Evolutionary conservation across 2,329 filamentous ascomycete species (phyloP).

Genomic region (Allantophomopsis lycopodina): DNA sequence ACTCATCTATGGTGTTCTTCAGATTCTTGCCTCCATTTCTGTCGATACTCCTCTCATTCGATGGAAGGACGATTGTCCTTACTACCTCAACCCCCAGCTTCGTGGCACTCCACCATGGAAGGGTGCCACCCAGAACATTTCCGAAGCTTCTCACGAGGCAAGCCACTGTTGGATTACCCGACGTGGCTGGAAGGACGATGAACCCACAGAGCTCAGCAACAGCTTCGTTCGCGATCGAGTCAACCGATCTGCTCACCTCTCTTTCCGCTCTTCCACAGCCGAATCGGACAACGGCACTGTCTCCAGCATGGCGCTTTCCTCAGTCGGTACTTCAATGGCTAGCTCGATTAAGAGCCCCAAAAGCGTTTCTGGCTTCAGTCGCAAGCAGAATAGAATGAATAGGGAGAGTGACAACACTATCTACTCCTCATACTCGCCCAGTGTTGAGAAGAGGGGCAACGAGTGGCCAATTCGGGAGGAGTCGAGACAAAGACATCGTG

Average conservation of each 20-base stretch:
- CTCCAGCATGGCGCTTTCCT: neutral
- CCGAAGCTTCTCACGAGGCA: constrained; percentile 14
- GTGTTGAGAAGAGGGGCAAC: too few relatives aligned
- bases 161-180: constrained; percentile 18
- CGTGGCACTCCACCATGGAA: constrained; percentile 43
- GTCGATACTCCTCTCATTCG: constrained; percentile 40
- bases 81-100: constrained; percentile 41
- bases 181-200: constrained; percentile 10
- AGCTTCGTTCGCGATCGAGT: neutral
- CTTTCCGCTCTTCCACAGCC: neutral
- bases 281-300: neutral
- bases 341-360: neutral
- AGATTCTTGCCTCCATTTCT: constrained; percentile 43
- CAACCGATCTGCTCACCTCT: neutral
- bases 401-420: neutral
- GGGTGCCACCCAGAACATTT: constrained; percentile 13
- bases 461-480: neutral
- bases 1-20: constrained; percentile 44
- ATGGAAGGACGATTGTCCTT: constrained; percentile 36
- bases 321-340: neutral
- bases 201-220: neutral
- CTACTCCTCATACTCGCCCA: neutral
- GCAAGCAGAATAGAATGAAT: neutral
- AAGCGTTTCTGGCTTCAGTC: neutral
- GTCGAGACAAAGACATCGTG: too few relatives aligned